Conservation (phyloP, 148 eudicot species). For the Fagopyrum homotropicum region DNA sequence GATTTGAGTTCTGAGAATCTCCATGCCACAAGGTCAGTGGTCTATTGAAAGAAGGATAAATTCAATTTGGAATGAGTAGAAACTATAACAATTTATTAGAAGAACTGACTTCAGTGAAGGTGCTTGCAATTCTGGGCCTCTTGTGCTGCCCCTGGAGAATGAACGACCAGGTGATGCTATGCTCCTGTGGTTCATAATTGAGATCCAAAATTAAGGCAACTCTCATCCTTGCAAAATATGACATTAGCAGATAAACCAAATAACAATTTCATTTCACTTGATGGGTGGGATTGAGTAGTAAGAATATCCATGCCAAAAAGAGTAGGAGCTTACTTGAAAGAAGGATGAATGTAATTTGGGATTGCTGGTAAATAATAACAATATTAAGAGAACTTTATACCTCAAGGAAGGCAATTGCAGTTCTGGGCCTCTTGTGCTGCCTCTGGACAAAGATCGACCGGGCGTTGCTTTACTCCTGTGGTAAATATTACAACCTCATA, state of each 20-base stretch:
- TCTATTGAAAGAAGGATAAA: neutral
- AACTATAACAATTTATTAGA: neutral
- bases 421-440: neutral
- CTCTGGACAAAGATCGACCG: neutral
- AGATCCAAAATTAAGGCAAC: neutral
- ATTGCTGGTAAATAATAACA: neutral
- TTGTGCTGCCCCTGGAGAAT: neutral
- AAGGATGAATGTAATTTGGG: neutral
- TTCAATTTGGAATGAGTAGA: neutral
- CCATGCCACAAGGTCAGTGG: neutral
- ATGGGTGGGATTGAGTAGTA: slow-evolving; percentile 6
- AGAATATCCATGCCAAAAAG: neutral
- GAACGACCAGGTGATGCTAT: slow-evolving; percentile 3
- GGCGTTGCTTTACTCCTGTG: slow-evolving; percentile 1
- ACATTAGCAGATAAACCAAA: neutral
- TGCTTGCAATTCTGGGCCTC: slow-evolving; percentile 6
- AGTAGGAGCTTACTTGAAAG: neutral
- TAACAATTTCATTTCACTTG: neutral
- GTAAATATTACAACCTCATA: neutral
- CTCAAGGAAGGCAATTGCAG: neutral
- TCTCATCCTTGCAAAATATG: neutral
- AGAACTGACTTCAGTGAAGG: neutral
- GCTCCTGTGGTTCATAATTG: neutral
- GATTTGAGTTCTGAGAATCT: neutral
- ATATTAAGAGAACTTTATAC: neutral